Evolutionary conservation across 2,329 filamentous ascomycete species (phyloP), one percentile per base, ranked within the genome.

Genomic region (Dothidotthia symphoricarpi): DNA sequence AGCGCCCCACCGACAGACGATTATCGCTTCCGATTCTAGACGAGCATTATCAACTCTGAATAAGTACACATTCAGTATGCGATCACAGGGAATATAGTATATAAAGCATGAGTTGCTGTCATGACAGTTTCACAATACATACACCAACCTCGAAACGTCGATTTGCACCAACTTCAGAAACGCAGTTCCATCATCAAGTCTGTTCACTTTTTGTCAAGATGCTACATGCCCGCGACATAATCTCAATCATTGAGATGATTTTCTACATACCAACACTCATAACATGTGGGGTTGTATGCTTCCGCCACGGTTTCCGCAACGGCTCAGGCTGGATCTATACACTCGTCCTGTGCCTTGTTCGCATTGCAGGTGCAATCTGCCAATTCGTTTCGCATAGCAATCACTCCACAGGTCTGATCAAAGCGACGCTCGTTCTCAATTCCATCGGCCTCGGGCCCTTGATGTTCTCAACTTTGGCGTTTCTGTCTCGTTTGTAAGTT

Each of bases 271-370:
- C 69, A 4, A 51, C 61, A 10, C 29, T 66, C 15, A 45, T 63
- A 16, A 28, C 61, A 2, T 50, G 66, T 1, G 19, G 47, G 6
- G 56, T 54, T 36, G 44, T 70, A 26, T 63, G 60, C 42, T 44
- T 39, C 24, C 63, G 59, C 13, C 69, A 71, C 53, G 69, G 69
- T 19, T 57, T 69, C 29, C 50, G 60, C 3, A 67, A 66, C 28
- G 71, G 64, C 39, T 64, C 70, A 1, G 78, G 77, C 28, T 82
- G 76, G 73, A 49, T 76, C 10, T 79, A 75, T 54, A 66, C 81
- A 6, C 51, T 75, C 30, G 50, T 78, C 22, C 76, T 83, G 54
- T 72, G 71, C 19, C 44, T 78, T 5, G 60, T 72, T 10, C 75
- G 78, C 26, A 68, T 80, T 30, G 52, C 76, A 14, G 78, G 77